These are phyloP conservation scores for Capsicum baccatum DNA, from an alignment of 257 asterid genomes.

Conservation along the genomic window DNA sequence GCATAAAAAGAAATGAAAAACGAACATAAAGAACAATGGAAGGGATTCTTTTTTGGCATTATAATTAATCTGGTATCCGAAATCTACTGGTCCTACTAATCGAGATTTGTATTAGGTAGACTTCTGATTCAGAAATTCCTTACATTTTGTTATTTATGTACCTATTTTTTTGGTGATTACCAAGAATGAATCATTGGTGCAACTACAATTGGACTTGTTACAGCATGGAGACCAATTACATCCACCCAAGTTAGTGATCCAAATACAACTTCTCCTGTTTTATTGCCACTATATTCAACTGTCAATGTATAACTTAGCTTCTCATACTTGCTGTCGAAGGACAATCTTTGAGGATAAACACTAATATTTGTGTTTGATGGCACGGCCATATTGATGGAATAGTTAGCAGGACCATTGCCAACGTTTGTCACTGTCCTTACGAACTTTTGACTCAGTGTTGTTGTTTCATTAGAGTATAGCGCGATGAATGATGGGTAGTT, in stretches of 20 bases:
- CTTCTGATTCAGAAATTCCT: not conserved
- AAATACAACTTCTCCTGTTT: constrained; percentile 35
- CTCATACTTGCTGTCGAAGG: constrained; percentile 48
- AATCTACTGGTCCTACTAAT: not conserved
- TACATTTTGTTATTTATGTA: not conserved
- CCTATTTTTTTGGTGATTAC: not conserved
- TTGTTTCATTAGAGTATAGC: not conserved
- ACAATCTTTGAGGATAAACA: constrained; percentile 43
- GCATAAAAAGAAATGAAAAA: not conserved
- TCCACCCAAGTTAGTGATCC: constrained; percentile 61
- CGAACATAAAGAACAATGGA: not conserved
- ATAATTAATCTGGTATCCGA: not conserved
- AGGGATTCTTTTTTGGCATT: not conserved
- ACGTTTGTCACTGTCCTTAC: constrained; percentile 35
- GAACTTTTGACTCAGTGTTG: not conserved
- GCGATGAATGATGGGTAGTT: constrained; percentile 26
- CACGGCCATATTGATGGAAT: constrained; percentile 37
- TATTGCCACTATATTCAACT: constrained; percentile 34
- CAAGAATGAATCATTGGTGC: constrained; percentile 34
- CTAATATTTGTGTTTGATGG: constrained; percentile 42
- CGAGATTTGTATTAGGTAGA: not conserved
- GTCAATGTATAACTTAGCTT: constrained; percentile 43
- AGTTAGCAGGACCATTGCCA: constrained; percentile 42
- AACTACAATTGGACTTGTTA: constrained; percentile 59
- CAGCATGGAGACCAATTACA: constrained; percentile 46